Evolutionary conservation across 257 asterid genomes (phyloP), one percentile per base, ranked within the genome.

Genomic region (Nyctanthes arbortristis): DNA sequence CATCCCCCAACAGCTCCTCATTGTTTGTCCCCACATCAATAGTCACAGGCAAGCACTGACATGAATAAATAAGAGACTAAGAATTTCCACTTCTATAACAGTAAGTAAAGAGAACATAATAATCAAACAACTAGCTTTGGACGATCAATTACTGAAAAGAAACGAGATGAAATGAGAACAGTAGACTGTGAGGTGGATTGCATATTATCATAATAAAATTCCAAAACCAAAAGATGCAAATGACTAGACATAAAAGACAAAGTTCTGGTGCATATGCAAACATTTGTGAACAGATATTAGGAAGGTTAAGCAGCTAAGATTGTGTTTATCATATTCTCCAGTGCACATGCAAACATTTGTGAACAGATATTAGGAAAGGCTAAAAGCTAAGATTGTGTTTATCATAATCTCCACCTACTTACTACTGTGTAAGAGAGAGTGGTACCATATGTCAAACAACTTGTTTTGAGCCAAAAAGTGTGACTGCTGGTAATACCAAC

Each of bases 1-100:
- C 98, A 29, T 93, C 97, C 30, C 91, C 80, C 70, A 93, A 67
- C 81, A 93, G 71, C 67, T 78, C 72, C 74, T 87, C 94, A 43
- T 93, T 93, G 79, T 93, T 93, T 31, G 98, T 93, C 65, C 98
- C 98, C 70, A 93, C 97, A 20, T 93, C 98, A 54, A 93, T 90
- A 57, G 98, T 93, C 31, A 93, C 81, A 1, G 98, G 98, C 81
- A 93, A 77, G 78, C 98, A 93, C 98, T 93, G 89, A 49, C 24
- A 63, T 27, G 28, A 43, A 74, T 36, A 9, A 40, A 65, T 49
- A 18, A 54, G 45, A 39, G 45, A 10, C 3, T 52, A 56, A 45
- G 36, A 71, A 33, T 47, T 10, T 55, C 12, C 49, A 37, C 37
- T 58, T 71, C 69, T 30, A 7, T 28, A 64, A 60, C 45, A 61